Evolutionary conservation across 2,329 filamentous ascomycete species (phyloP).

Genomic region (Xylariaceae sp.): DNA sequence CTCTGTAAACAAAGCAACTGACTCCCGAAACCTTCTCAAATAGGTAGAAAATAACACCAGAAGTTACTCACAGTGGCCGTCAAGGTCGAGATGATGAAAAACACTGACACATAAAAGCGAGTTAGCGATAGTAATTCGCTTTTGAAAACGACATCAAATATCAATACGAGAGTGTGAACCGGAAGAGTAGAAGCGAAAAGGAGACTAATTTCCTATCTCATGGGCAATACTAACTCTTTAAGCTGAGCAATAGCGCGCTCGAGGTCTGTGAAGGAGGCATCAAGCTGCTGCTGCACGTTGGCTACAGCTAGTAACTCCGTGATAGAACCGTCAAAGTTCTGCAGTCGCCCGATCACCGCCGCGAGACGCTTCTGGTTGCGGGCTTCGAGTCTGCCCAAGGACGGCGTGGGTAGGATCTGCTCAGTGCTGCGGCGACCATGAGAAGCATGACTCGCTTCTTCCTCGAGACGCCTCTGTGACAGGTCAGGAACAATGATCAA

Average conservation of each 20-base stretch:
- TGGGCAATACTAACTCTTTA: neutral
- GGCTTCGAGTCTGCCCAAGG: neutral
- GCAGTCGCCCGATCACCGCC: constrained; percentile 7
- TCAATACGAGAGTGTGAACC: no score
- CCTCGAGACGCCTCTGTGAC: neutral
- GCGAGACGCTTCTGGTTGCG: constrained; percentile 12
- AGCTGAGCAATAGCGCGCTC: constrained; percentile 11
- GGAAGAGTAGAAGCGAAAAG: no score
- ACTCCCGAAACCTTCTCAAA: no score
- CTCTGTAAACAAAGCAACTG: no score
- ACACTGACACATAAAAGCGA: neutral
- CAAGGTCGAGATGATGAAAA: constrained; percentile 7
- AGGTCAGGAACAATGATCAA: neutral
- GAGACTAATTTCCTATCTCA: no score
- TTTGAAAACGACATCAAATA: no score
- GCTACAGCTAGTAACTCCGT: constrained; percentile 13
- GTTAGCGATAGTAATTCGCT: no score
- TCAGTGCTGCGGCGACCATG: no score
- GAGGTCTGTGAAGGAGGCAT: constrained; percentile 11
- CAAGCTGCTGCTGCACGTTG: constrained; percentile 12
- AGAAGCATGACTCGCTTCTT: no score
- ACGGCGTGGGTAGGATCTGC: neutral
- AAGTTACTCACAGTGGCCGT: no score
- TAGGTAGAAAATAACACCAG: no score
- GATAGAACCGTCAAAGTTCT: constrained; percentile 15